Conservation (phyloP, 129 eudicot genomes). For the Arctium lappa region DNA sequence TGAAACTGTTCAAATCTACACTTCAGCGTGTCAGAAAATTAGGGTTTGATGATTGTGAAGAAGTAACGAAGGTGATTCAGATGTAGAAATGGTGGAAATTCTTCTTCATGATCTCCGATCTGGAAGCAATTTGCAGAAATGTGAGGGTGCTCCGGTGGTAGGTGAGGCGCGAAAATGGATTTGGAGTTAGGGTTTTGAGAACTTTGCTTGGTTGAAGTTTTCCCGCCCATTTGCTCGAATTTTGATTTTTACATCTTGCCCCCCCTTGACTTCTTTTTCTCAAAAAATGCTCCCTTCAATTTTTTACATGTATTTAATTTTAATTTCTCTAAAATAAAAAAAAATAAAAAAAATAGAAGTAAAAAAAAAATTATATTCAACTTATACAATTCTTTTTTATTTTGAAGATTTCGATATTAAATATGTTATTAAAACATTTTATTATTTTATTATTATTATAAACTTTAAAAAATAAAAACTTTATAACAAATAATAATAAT, state of each 20-base stretch:
- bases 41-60: background rate
- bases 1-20: conserved; percentile 18
- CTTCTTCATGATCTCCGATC: conserved; percentile 6
- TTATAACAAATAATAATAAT: too few relatives aligned
- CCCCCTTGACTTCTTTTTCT: background rate
- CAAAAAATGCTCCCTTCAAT: background rate
- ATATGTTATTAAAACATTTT: too few relatives aligned
- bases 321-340: too few relatives aligned
- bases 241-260: background rate
- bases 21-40: background rate
- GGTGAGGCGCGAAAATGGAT: conserved; percentile 28
- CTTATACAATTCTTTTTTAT: too few relatives aligned
- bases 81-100: background rate
- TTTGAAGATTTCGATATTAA: too few relatives aligned
- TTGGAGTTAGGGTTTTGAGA: conserved; percentile 24
- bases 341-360: too few relatives aligned
- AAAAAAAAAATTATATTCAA: too few relatives aligned
- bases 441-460: too few relatives aligned
- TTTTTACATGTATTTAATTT: too few relatives aligned
- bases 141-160: background rate
- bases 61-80: conserved; percentile 1
- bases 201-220: conserved; percentile 1
- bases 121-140: conserved; percentile 8
- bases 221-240: conserved; percentile 32
- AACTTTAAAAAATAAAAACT: too few relatives aligned